These are phyloP conservation scores for Thoreauomyces humboldtii DNA, from an alignment of 192 early-diverging fungal genomes.

Conservation along the genomic window DNA sequence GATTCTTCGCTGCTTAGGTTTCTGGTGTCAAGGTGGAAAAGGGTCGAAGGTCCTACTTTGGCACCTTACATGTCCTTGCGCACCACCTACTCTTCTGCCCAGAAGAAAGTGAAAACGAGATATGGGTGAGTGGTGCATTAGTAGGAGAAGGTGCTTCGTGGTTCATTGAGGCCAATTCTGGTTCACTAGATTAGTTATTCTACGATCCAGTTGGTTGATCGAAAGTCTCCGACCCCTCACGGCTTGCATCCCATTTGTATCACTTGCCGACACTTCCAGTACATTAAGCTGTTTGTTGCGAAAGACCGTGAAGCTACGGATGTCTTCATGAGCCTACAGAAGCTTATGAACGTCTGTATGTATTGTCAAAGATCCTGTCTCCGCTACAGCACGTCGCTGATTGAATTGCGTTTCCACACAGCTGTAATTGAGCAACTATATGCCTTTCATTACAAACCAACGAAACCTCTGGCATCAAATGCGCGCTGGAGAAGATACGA, in stretches of 20 bases:
- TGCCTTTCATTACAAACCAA: conserved; percentile 69
- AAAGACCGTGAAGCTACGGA: conserved; percentile 69
- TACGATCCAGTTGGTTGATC: conserved; percentile 77
- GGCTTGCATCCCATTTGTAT: conserved; percentile 56
- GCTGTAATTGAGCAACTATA: conserved; percentile 71
- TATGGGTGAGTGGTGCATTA: conserved; percentile 57
- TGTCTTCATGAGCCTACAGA: conserved; percentile 76
- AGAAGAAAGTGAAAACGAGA: conserved; percentile 44
- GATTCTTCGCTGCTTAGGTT: conserved; percentile 15
- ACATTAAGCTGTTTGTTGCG: conserved; percentile 66
- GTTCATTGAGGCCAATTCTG: neutral
- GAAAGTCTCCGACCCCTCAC: conserved; percentile 43
- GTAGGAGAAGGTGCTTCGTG: too few species aligned
- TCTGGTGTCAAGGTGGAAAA: conserved; percentile 22
- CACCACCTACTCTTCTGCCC: conserved; percentile 75
- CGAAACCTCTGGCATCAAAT: conserved; percentile 24
- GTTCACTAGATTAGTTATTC: conserved; percentile 70
- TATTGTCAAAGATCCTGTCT: neutral
- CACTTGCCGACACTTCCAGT: conserved; percentile 79
- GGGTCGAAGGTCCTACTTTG: conserved; percentile 20
- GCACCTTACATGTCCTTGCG: conserved; percentile 69
- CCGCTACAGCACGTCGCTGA: neutral
- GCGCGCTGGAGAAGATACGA: conserved; percentile 71
- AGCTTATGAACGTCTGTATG: conserved; percentile 68
- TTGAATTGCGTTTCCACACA: conserved; percentile 19